Evolutionary conservation across 495 filamentous ascomycete genomes (phyloP).

Genomic region (Penicillium riverlandense): DNA sequence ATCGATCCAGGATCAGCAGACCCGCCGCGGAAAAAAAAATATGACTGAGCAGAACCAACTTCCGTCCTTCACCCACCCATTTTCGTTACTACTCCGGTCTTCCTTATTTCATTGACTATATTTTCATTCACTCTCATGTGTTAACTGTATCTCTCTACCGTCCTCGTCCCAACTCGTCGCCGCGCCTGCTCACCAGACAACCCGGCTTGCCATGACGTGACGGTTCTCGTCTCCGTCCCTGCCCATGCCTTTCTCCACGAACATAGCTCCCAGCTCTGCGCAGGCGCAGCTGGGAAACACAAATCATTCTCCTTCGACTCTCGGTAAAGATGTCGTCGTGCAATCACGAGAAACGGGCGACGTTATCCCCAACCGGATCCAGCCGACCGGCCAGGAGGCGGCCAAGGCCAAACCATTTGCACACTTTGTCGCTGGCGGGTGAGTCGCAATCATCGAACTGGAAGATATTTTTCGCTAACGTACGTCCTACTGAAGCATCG

Average conservation of each 20-base stretch:
- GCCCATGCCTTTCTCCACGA: constrained; percentile 13
- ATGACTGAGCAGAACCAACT: no score
- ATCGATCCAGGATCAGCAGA: no score
- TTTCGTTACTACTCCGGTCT: no score
- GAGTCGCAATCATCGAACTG: constrained; percentile 15
- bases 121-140: no score
- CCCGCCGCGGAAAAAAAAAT: no score
- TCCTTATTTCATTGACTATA: no score
- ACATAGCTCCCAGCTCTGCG: constrained; percentile 17
- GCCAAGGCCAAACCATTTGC: constrained; percentile 74
- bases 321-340: constrained; percentile 2
- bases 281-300: constrained; percentile 17
- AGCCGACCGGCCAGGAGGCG: constrained; percentile 26
- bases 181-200: no score
- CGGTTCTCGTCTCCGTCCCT: background rate
- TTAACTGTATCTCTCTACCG: no score
- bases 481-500: constrained; percentile 44
- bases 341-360: constrained; percentile 61
- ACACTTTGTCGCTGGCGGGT: constrained; percentile 86
- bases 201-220: background rate
- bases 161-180: no score
- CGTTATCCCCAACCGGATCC: constrained; percentile 35
- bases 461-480: background rate
- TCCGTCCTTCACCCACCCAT: no score
- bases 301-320: background rate